Evolutionary conservation across 2,329 filamentous ascomycete species (phyloP).

Genomic region (Calonectria honghensis): DNA sequence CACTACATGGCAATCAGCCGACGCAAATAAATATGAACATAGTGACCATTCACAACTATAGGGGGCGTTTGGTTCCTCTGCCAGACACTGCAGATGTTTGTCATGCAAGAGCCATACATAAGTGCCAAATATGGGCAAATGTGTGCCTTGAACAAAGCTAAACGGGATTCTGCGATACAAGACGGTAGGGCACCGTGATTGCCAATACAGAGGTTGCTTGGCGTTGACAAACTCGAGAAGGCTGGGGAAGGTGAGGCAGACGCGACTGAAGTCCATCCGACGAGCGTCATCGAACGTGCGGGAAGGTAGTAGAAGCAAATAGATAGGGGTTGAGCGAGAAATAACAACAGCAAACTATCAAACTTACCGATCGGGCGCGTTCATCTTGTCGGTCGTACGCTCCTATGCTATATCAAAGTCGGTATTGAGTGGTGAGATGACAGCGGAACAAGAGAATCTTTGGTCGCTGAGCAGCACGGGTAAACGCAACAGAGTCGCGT

Average conservation of each 20-base stretch:
- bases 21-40: not conserved
- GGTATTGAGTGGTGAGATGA: constrained; percentile 1
- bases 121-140: not conserved
- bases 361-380: constrained; percentile 74
- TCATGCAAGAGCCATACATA: constrained; percentile 3
- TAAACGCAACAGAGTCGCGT: constrained; percentile 3
- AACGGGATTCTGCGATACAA: not conserved
- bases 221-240: not conserved
- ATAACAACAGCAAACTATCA: constrained; percentile 2
- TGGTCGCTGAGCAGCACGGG: not conserved
- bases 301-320: not conserved
- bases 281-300: not conserved
- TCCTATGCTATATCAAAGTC: constrained; percentile 25
- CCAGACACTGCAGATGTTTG: not conserved
- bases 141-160: not conserved
- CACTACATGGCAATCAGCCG: not conserved
- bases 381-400: constrained; percentile 64
- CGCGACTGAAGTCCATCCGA: not conserved
- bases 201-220: constrained; percentile 3
- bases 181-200: not conserved
- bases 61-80: not conserved
- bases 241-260: constrained; percentile 20
- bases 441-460: constrained; percentile 8
- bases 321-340: not conserved
- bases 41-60: not conserved